Conservation (phyloP, 129 eudicot genomes). For the Flaveria robusta region DNA sequence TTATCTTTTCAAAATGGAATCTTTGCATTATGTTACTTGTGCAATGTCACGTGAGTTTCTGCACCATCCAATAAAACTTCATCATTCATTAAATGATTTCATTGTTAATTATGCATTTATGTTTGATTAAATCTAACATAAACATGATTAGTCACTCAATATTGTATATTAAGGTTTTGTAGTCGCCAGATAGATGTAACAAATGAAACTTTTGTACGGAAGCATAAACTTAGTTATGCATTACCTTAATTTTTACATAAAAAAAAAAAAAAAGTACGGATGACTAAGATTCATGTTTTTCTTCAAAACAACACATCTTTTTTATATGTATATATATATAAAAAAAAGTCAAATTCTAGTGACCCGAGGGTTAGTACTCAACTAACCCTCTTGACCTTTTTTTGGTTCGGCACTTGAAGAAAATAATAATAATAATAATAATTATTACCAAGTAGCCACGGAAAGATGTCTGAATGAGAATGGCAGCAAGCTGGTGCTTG, state of each 20-base stretch:
- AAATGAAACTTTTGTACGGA: slow-evolving; percentile 20
- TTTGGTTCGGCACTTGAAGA: neutral
- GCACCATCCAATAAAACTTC: slow-evolving; percentile 29
- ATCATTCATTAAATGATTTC: slow-evolving; percentile 15
- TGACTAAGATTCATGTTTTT: neutral
- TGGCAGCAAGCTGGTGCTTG: slow-evolving; percentile 62
- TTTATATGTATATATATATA: too few species aligned
- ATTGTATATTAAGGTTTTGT: slow-evolving; percentile 16
- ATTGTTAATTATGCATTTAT: neutral
- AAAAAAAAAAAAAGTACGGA: neutral
- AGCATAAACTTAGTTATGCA: neutral
- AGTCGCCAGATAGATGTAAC: neutral
- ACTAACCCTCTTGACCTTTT: too few species aligned
- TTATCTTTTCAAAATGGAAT: slow-evolving; percentile 29
- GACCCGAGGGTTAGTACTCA: too few species aligned
- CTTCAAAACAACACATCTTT: too few species aligned
- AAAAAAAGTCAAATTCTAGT: too few species aligned
- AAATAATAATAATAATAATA: too few species aligned
- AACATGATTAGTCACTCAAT: neutral
- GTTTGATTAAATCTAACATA: neutral
- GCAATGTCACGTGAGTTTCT: slow-evolving; percentile 42
- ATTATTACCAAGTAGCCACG: slow-evolving; percentile 70
- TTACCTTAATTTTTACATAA: neutral
- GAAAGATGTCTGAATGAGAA: slow-evolving; percentile 80
- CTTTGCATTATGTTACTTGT: slow-evolving; percentile 22